These are phyloP conservation scores for Fusarium oligoseptatum DNA, from an alignment of 2,329 filamentous ascomycete species.

Conservation along the genomic window DNA sequence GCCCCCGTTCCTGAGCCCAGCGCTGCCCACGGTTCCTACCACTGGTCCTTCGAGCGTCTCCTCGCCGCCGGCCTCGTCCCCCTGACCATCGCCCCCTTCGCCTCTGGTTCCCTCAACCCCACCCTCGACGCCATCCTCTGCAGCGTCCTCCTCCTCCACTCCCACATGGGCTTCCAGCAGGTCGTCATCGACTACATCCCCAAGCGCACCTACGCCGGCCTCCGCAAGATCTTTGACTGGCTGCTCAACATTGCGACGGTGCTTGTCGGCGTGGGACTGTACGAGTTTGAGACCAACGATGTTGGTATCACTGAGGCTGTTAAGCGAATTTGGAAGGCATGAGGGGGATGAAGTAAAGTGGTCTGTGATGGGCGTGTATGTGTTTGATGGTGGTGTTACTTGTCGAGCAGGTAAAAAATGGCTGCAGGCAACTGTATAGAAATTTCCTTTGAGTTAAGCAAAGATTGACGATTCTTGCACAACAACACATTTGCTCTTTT, in stretches of 20 bases:
- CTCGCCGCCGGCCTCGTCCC: slow-evolving; percentile 87
- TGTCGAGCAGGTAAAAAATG: slow-evolving; percentile 39
- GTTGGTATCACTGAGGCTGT: slow-evolving; percentile 92
- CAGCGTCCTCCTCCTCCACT: slow-evolving; percentile 87
- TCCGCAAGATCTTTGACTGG: slow-evolving; percentile 80
- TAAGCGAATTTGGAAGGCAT: slow-evolving; percentile 91
- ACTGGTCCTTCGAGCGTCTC: slow-evolving; percentile 96
- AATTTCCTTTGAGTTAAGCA: slow-evolving; percentile 39
- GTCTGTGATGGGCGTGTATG: slow-evolving; percentile 12
- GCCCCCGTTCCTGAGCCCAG: slow-evolving; percentile 78
- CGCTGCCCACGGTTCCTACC: slow-evolving; percentile 92
- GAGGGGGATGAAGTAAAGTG: slow-evolving; percentile 2
- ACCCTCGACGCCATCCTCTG: slow-evolving; percentile 88
- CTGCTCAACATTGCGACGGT: slow-evolving; percentile 82
- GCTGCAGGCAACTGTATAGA: slow-evolving; percentile 48
- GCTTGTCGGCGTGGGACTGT: slow-evolving; percentile 87
- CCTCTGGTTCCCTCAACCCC: slow-evolving; percentile 91
- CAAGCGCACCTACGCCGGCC: slow-evolving; percentile 73
- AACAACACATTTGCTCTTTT: background rate
- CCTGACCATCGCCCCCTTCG: slow-evolving; percentile 90
- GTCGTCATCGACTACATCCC: slow-evolving; percentile 94
- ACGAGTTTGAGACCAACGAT: slow-evolving; percentile 99
- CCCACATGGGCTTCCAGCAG: slow-evolving; percentile 94
- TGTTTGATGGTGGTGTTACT: slow-evolving; percentile 30
- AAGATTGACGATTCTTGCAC: slow-evolving; percentile 33